Evolutionary conservation across 306 rosid genomes (phyloP).

Genomic region (Quercus glauca): DNA sequence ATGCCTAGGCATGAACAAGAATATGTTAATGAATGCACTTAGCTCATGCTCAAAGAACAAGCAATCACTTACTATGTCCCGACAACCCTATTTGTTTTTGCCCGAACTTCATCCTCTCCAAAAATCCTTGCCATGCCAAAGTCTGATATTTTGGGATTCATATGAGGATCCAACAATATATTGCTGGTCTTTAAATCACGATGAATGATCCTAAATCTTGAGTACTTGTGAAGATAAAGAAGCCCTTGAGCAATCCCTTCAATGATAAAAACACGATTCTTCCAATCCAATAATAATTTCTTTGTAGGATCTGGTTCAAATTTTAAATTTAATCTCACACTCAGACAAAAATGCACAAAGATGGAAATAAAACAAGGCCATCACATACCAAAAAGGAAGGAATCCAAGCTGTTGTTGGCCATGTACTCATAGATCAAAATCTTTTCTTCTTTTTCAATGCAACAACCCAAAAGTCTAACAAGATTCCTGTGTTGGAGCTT

Average conservation of each 20-base stretch:
- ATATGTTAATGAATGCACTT: background rate
- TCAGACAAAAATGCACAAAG: background rate
- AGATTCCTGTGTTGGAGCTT: constrained; percentile 34
- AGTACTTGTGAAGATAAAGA: constrained; percentile 21
- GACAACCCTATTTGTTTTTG: constrained; percentile 7
- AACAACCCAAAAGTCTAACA: constrained; percentile 30
- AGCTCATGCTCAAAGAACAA: background rate
- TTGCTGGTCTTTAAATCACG: constrained; percentile 20
- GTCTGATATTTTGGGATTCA: constrained; percentile 22
- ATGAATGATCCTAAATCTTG: constrained; percentile 14
- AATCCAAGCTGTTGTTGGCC: constrained; percentile 33
- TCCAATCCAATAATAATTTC: constrained; percentile 4
- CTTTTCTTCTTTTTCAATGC: constrained; percentile 26
- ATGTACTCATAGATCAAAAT: constrained; percentile 34
- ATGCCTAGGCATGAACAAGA: too few relatives aligned
- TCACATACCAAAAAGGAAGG: constrained; percentile 31
- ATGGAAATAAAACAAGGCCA: background rate
- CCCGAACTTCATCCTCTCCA: constrained; percentile 3
- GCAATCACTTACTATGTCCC: constrained; percentile 17
- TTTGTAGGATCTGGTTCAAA: background rate
- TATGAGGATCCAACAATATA: constrained; percentile 12
- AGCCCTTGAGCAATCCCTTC: constrained; percentile 25
- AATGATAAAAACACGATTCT: background rate
- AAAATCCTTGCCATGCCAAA: constrained; percentile 19
- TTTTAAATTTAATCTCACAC: too few relatives aligned